Base-by-base conservation (phyloP, 2,329 filamentous ascomycete species). In the Neonectria punicea region DNA sequence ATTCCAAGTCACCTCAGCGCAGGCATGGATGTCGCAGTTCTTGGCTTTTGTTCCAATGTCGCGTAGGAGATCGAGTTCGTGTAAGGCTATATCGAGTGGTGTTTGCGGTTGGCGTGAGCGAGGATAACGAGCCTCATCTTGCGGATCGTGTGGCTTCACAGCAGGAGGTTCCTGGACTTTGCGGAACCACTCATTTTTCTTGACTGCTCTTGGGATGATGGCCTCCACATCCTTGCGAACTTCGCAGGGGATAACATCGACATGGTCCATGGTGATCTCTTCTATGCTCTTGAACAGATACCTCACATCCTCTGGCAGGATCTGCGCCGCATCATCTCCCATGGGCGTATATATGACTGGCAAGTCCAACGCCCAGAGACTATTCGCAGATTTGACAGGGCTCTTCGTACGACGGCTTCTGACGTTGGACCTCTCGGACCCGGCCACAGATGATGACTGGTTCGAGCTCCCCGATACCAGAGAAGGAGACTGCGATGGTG, bases 161-260 rank as follows among this genome's bases (percentile, higher is more conserved):
- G 14, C 2, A 7, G 20, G 25, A 25, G 6, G 1, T 8, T 47
- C 13, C 25, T 56, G 39, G 1, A 7, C 13, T 16, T 22, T 22
- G 16, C 53, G 53, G 11, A 56, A 56, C 53, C 53, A 56, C 6
- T 56, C 53, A n/a, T 34, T n/a, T 22, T 46, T 43, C 28, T 16
- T 43, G 8, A 10, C 13, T 13, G 53, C 53, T 7, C 53, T 22
- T 2, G 53, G 53, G 30, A 56, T 16, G 8, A 56, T 56, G 30
- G 53, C 53, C 22, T 56, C 53, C 22, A 56, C 41, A 34, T 56
- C 53, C n/a, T 46, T 56, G 25, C 53, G 53, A 56, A 56, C 22
- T 6, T 46, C 53, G 13, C 20, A 30, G 36, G 39, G 53, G 13
- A 56, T 30, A 3, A 56, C 53, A 39, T 34, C 53, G 36, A 56